A percentile compares a stretch with the other conserved stretches of the same genome.
Evolutionary conservation across 768 basidiomycete genomes (phyloP).

Genomic region (Lactarius psammicola): DNA sequence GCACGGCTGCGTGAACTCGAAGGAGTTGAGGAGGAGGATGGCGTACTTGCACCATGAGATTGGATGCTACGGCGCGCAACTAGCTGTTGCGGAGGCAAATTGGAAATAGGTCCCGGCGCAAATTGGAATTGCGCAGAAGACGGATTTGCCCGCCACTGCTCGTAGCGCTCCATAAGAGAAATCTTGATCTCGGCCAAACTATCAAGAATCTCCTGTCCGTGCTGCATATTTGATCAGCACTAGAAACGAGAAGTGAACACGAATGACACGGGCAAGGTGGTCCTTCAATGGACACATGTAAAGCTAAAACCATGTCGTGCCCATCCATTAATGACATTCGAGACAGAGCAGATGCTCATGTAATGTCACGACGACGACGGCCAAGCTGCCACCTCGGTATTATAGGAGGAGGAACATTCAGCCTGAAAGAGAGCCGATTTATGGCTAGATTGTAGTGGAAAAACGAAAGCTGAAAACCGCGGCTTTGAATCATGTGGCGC

Average conservation of each 20-base stretch:
- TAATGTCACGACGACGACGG: neutral
- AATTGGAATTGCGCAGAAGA: conserved; percentile 23
- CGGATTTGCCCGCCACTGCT: conserved; percentile 49
- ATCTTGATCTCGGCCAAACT: conserved; percentile 65
- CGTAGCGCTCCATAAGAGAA: conserved; percentile 59
- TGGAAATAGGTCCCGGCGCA: neutral
- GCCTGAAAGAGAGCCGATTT: neutral
- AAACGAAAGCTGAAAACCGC: neutral
- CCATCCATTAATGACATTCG: neutral
- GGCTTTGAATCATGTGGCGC: neutral
- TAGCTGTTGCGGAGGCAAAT: neutral
- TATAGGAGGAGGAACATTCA: neutral
- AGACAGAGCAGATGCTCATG: neutral
- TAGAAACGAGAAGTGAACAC: conserved; percentile 6
- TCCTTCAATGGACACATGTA: neutral
- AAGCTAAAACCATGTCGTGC: neutral
- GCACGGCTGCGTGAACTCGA: conserved; percentile 27
- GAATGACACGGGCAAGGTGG: conserved; percentile 3
- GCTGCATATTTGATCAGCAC: conserved; percentile 42
- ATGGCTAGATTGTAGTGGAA: neutral
- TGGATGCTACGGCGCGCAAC: neutral
- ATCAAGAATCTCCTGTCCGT: conserved; percentile 72
- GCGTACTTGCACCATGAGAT: conserved; percentile 13
- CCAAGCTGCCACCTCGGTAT: neutral
- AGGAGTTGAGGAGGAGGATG: conserved; percentile 26